A percentile compares a stretch with the other conserved stretches of the same genome.
Evolutionary conservation across 768 basidiomycete species (phyloP).

Genomic region (Lenzites betulinus): DNA sequence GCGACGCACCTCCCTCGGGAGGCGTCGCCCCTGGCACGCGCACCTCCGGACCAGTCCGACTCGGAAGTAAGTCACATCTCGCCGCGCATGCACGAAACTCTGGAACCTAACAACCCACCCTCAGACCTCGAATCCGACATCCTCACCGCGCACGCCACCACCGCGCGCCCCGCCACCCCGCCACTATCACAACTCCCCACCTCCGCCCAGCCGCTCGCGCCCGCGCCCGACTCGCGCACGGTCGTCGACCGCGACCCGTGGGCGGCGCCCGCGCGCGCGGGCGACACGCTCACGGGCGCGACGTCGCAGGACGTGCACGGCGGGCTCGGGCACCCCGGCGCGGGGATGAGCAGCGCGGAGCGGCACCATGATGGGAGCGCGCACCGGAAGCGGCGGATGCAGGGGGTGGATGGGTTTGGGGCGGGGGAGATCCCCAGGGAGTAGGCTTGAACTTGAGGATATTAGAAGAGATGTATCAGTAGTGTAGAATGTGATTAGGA

Average conservation of each 20-base stretch:
- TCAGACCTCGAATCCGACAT: constrained; percentile 18
- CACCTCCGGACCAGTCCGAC: not conserved
- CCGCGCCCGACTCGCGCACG: constrained; percentile 30
- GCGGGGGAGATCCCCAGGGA: constrained; percentile 20
- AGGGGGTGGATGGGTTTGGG: constrained; percentile 29
- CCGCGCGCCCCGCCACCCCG: constrained; percentile 13
- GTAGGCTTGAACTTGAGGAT: constrained; percentile 11
- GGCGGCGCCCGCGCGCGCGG: constrained; percentile 26
- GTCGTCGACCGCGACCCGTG: constrained; percentile 37
- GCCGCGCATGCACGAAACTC: not conserved
- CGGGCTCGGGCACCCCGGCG: constrained; percentile 33
- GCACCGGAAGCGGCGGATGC: constrained; percentile 31
- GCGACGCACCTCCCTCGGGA: constrained; percentile 24
- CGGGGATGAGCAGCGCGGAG: constrained; percentile 39
- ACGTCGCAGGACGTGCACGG: constrained; percentile 37
- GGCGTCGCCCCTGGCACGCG: constrained; percentile 13
- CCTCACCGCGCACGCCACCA: constrained; percentile 1
- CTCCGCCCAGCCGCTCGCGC: constrained; percentile 20
- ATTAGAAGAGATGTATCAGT: too few relatives aligned
- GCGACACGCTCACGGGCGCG: constrained; percentile 34
- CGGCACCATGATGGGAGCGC: constrained; percentile 37
- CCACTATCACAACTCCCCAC: not conserved
- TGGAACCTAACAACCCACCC: not conserved
- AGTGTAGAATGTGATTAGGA: too few relatives aligned
- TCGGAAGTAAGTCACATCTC: not conserved